Percentiles rank a stretch among this genome's conserved stretches.
Conservation (phyloP, 768 basidiomycete species). For the Leccinum incarnatum region DNA sequence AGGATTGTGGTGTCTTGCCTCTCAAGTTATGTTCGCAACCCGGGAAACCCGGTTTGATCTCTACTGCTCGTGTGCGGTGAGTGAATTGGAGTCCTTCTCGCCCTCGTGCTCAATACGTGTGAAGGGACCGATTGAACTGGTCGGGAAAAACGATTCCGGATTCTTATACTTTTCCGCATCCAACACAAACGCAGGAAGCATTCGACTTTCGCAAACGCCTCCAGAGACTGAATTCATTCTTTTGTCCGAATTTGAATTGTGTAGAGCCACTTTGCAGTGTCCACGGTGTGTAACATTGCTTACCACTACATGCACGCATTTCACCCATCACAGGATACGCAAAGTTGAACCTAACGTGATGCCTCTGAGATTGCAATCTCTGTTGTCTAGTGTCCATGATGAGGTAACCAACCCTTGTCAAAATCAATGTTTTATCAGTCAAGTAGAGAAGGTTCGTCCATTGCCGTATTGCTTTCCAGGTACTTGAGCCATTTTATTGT, state of each 20-base stretch:
- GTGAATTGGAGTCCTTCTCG: conserved; percentile 22
- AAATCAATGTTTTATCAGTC: conserved; percentile 28
- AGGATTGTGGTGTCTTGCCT: conserved; percentile 47
- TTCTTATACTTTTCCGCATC: conserved; percentile 11
- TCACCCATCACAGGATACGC: conserved; percentile 11
- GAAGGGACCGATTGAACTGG: conserved; percentile 34
- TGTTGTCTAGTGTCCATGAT: neutral
- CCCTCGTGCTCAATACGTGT: conserved; percentile 4
- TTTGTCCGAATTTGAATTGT: conserved; percentile 55
- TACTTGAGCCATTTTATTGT: neutral
- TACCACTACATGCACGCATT: conserved; percentile 9
- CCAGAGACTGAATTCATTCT: conserved; percentile 37
- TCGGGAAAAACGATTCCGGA: conserved; percentile 23
- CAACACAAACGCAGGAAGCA: conserved; percentile 4
- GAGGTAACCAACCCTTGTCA: conserved; percentile 23
- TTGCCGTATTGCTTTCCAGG: neutral
- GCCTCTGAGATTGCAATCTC: conserved; percentile 1
- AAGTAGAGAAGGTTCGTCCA: conserved; percentile 13
- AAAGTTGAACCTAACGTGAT: conserved; percentile 26
- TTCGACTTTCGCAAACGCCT: conserved; percentile 29
- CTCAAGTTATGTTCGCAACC: conserved; percentile 30
- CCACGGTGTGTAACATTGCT: conserved; percentile 40
- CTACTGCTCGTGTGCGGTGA: conserved; percentile 22
- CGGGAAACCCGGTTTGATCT: conserved; percentile 28
- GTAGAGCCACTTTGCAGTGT: conserved; percentile 46